Conservation (phyloP, 441 rosid species). For the Populus trichocarpa region DNA sequence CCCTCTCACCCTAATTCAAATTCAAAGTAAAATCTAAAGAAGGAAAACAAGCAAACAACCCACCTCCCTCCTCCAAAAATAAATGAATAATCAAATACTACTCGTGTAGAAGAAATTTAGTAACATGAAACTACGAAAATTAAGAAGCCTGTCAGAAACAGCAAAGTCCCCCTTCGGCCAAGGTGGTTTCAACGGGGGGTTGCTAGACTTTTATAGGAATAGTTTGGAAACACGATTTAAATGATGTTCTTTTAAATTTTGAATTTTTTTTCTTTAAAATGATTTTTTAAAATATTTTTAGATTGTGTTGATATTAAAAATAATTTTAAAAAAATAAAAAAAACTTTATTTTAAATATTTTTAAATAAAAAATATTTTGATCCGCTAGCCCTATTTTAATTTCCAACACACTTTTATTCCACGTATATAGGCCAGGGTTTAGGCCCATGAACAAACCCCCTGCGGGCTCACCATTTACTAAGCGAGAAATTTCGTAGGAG, state of each 20-base stretch:
- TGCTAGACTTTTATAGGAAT: too few species aligned
- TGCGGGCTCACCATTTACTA: not conserved
- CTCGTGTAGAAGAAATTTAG: too few species aligned
- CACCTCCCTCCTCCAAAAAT: not conserved
- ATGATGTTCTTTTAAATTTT: too few species aligned
- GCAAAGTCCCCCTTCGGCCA: not conserved
- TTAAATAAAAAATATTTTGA: too few species aligned
- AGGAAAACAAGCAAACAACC: not conserved
- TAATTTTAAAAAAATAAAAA: too few species aligned
- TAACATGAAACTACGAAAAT: too few species aligned
- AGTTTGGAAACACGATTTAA: rapidly evolving
- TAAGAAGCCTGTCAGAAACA: too few species aligned
- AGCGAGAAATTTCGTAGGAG: not conserved
- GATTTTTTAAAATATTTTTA: rapidly evolving
- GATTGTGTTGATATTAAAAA: too few species aligned
- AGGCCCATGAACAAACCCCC: not conserved
- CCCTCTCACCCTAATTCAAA: not conserved
- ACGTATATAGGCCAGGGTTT: not conserved
- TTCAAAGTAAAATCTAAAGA: not conserved
- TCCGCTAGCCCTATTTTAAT: too few species aligned
- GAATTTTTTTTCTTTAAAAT: too few species aligned
- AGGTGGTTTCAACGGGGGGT: not conserved
- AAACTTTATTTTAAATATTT: too few species aligned
- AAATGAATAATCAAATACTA: not conserved
- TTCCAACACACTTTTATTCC: too few species aligned